These are phyloP conservation scores for Cyclotella choctawhatcheeana DNA, from an alignment of 108 stramenopile genomes.

Conservation along the genomic window DNA sequence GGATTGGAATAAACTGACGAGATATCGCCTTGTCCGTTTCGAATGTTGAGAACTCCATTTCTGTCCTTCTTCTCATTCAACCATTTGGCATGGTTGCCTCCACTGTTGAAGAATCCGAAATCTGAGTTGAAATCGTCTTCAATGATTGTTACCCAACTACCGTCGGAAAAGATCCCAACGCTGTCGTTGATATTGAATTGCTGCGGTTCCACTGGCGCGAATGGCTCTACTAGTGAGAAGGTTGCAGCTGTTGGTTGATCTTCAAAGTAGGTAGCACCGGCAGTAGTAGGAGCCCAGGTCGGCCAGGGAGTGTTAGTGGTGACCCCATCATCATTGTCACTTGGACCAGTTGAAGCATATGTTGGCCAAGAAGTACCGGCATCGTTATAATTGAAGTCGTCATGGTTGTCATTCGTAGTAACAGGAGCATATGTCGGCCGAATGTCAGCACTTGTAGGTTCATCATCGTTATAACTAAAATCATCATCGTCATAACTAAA, in stretches of 20 bases:
- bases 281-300: too few relatives aligned
- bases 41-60: conserved; percentile 14
- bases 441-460: too few relatives aligned
- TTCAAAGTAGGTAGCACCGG: too few relatives aligned
- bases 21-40: neutral
- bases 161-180: neutral
- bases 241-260: too few relatives aligned
- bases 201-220: neutral
- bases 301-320: too few relatives aligned
- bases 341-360: too few relatives aligned
- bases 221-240: neutral
- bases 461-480: neutral
- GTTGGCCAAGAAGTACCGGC: too few relatives aligned
- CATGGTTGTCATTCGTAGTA: too few relatives aligned
- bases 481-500: neutral
- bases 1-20: conserved; percentile 15
- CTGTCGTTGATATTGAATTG: neutral
- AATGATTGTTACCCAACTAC: conserved; percentile 17
- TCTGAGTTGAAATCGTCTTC: conserved; percentile 2
- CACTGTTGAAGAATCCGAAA: conserved; percentile 19
- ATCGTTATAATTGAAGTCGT: too few relatives aligned
- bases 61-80: conserved; percentile 1
- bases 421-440: too few relatives aligned
- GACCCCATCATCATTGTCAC: too few relatives aligned
- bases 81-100: conserved; percentile 13